Evolutionary conservation across 1,284 basidiomycete genomes (phyloP).

Genomic region (Tylopilus sp.): DNA sequence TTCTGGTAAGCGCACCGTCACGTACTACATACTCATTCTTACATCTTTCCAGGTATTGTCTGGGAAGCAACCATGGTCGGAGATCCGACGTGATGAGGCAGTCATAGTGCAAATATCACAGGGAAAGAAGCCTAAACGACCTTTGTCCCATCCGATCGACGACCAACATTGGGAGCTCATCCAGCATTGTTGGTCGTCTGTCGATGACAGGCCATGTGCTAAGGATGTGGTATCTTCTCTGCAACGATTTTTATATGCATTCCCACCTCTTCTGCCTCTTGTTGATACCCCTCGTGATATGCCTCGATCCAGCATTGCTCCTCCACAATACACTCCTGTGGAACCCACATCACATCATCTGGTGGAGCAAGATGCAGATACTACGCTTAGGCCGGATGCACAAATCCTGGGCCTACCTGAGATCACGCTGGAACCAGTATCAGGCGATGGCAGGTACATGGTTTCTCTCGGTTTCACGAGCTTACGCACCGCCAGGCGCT

Average conservation of each 20-base stretch:
- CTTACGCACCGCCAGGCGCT: background rate
- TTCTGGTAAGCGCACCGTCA: background rate
- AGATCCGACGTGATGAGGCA: background rate
- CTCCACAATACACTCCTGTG: background rate
- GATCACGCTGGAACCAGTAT: too few species aligned
- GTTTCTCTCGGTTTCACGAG: background rate
- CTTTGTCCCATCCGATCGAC: background rate
- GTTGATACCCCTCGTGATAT: background rate
- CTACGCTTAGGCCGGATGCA: background rate
- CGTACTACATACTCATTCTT: background rate
- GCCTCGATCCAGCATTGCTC: background rate
- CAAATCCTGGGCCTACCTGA: background rate
- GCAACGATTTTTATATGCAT: background rate
- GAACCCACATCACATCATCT: background rate
- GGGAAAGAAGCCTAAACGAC: background rate
- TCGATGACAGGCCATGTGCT: background rate
- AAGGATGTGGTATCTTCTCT: background rate
- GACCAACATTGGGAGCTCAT: constrained; percentile 5
- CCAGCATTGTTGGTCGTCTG: constrained; percentile 3
- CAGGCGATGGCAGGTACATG: background rate
- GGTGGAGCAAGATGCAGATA: background rate
- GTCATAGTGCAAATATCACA: background rate
- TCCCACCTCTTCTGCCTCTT: background rate
- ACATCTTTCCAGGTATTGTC: constrained; percentile 2
- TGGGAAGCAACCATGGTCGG: constrained; percentile 1